These are phyloP conservation scores for Helicocarpus griseus DNA, from an alignment of 2,329 filamentous ascomycete species.

Conservation along the genomic window DNA sequence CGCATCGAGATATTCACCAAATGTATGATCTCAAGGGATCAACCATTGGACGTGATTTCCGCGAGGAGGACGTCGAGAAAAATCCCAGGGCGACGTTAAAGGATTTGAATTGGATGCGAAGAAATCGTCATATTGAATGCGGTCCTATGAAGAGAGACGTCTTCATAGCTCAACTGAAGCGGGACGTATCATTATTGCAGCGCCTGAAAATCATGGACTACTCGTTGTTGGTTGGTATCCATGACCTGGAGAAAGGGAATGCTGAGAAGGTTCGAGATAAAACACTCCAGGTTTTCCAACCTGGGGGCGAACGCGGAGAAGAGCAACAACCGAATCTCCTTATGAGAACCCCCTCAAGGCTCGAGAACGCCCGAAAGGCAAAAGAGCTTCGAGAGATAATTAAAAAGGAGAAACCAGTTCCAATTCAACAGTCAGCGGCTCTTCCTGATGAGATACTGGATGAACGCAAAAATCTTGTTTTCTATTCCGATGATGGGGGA, in stretches of 20 bases:
- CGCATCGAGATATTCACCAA: slow-evolving; percentile 91
- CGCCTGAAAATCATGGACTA: slow-evolving; percentile 97
- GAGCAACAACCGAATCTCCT: slow-evolving; percentile 57
- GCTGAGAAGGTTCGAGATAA: slow-evolving; percentile 87
- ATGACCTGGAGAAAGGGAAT: slow-evolving; percentile 82
- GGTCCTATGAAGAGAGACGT: slow-evolving; percentile 78
- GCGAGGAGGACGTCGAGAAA: slow-evolving; percentile 73
- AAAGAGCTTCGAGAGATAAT: slow-evolving; percentile 86
- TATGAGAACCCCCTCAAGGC: slow-evolving; percentile 81
- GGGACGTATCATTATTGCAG: slow-evolving; percentile 79
- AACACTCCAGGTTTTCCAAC: slow-evolving; percentile 88
- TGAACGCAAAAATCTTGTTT: slow-evolving; percentile 66
- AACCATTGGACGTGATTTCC: slow-evolving; percentile 84
- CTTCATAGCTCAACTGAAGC: slow-evolving; percentile 81
- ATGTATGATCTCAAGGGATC: slow-evolving; percentile 97
- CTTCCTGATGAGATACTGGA: slow-evolving; percentile 87
- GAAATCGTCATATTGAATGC: slow-evolving; percentile 76
- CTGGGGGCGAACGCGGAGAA: slow-evolving; percentile 61
- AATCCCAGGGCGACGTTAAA: slow-evolving; percentile 92
- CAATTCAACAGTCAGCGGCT: slow-evolving; percentile 70
- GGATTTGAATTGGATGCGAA: slow-evolving; percentile 89
- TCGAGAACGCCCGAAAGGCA: slow-evolving; percentile 85
- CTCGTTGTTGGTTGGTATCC: slow-evolving; percentile 86
- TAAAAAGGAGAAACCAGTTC: slow-evolving; percentile 85
- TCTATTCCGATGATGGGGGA: slow-evolving; percentile 89